Percentiles rank a stretch among this genome's conserved stretches.
phyloP scores from a whole-genome alignment of 768 basidiomycete species.

The Agaricus blazei region DNA sequence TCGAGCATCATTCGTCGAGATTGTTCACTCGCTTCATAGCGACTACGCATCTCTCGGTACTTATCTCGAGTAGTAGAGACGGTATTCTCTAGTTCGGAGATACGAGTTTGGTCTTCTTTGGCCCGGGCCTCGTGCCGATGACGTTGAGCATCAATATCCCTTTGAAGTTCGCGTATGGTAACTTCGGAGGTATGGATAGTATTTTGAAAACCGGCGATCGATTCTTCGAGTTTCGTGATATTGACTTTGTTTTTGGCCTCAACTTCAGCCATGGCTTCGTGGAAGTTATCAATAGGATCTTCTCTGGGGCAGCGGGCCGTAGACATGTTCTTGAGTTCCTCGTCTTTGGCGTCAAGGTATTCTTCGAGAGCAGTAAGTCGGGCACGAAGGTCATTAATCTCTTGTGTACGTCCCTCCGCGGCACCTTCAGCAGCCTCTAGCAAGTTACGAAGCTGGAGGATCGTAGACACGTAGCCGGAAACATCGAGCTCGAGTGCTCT shows the following conservation, averaged over 20 bases:
- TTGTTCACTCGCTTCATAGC: constrained; percentile 4
- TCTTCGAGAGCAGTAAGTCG: neutral
- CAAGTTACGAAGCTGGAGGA: constrained; percentile 1
- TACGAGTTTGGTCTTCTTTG: neutral
- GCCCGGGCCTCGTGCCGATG: neutral
- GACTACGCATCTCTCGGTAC: neutral
- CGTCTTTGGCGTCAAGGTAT: neutral
- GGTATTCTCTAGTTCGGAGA: neutral
- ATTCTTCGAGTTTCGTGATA: too few species aligned
- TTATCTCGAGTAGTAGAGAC: neutral
- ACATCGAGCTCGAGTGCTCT: neutral
- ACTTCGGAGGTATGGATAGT: neutral
- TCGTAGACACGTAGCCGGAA: neutral
- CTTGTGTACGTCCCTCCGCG: neutral
- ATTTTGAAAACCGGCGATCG: neutral
- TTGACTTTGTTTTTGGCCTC: too few species aligned
- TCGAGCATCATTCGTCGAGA: constrained; percentile 4
- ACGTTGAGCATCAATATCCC: neutral
- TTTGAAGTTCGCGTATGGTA: neutral
- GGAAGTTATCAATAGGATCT: too few species aligned
- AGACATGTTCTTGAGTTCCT: neutral
- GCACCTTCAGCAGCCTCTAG: neutral
- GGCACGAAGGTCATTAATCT: neutral
- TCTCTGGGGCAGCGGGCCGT: neutral
- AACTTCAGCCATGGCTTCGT: too few species aligned